Conservation (phyloP, 192 early-diverging fungal genomes). For the Dispira simplex region DNA sequence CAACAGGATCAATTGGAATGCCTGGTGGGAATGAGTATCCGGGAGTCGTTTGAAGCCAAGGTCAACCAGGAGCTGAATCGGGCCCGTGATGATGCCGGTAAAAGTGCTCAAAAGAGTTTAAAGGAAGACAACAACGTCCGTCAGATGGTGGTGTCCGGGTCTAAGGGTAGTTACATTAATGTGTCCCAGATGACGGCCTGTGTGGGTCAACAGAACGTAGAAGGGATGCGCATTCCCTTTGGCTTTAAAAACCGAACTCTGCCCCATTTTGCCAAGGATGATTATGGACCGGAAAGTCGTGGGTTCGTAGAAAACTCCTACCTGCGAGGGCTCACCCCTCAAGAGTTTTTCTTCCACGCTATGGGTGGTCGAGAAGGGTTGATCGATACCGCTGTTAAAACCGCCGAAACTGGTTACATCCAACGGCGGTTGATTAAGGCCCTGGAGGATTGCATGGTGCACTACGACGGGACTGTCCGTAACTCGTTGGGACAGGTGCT, state of each 20-base stretch:
- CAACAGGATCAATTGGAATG: conserved; percentile 70
- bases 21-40: conserved; percentile 87
- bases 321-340: conserved; percentile 77
- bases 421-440: conserved; percentile 98
- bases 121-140: conserved; percentile 91
- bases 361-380: conserved; percentile 99
- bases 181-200: conserved; percentile 96
- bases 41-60: conserved; percentile 78
- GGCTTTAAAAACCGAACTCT: conserved; percentile 89
- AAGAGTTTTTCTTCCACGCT: conserved; percentile 99
- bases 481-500: conserved; percentile 87
- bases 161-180: conserved; percentile 93
- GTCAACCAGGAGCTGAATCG: conserved; percentile 79
- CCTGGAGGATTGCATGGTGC: conserved; percentile 92
- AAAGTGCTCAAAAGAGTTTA: conserved; percentile 60
- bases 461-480: conserved; percentile 94
- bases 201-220: conserved; percentile 99
- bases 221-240: conserved; percentile 95
- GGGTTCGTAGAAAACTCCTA: conserved; percentile 36
- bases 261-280: conserved; percentile 97
- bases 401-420: conserved; percentile 98
- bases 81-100: conserved; percentile 86
- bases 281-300: conserved; percentile 73
- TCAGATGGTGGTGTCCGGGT: conserved; percentile 92
- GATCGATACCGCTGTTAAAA: conserved; percentile 98